phyloP scores from a whole-genome alignment of 768 basidiomycete genomes.

The Tubosaeta sp. region DNA sequence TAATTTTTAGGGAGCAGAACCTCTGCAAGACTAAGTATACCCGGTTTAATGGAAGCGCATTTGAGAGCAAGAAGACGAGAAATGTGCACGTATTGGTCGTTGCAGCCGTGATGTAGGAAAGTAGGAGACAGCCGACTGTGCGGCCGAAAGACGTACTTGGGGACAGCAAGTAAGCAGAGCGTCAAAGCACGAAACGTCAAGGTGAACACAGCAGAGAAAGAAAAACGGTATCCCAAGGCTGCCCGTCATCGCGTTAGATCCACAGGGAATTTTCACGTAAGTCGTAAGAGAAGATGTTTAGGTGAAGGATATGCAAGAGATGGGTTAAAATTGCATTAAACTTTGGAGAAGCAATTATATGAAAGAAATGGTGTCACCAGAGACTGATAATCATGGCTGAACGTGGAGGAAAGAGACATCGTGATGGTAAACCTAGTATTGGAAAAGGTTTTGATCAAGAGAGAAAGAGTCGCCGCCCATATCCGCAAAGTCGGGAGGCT shows the following conservation, averaged over 20 bases:
- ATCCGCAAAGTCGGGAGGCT: slow-evolving; percentile 41
- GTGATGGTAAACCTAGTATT: slow-evolving; percentile 28
- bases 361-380: slow-evolving; percentile 26
- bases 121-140: slow-evolving; percentile 19
- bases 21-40: slow-evolving; percentile 30
- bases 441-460: slow-evolving; percentile 45
- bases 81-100: slow-evolving; percentile 65
- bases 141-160: slow-evolving; percentile 10
- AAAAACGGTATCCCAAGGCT: slow-evolving; percentile 9
- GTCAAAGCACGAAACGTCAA: slow-evolving; percentile 26
- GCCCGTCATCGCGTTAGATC: slow-evolving; percentile 13
- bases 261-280: slow-evolving; percentile 20
- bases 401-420: slow-evolving; percentile 19
- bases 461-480: slow-evolving; percentile 36
- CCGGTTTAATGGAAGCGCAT: slow-evolving; percentile 29
- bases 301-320: slow-evolving; percentile 35
- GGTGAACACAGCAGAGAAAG: slow-evolving; percentile 13
- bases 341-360: slow-evolving; percentile 17
- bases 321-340: slow-evolving; percentile 29
- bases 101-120: slow-evolving; percentile 41
- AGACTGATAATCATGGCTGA: slow-evolving; percentile 23
- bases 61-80: slow-evolving; percentile 34
- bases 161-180: slow-evolving; percentile 14
- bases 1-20: slow-evolving; percentile 15
- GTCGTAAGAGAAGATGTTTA: slow-evolving; percentile 17